Evolutionary conservation across 2,329 filamentous ascomycete genomes (phyloP).

Genomic region (Alternaria arborescens): DNA sequence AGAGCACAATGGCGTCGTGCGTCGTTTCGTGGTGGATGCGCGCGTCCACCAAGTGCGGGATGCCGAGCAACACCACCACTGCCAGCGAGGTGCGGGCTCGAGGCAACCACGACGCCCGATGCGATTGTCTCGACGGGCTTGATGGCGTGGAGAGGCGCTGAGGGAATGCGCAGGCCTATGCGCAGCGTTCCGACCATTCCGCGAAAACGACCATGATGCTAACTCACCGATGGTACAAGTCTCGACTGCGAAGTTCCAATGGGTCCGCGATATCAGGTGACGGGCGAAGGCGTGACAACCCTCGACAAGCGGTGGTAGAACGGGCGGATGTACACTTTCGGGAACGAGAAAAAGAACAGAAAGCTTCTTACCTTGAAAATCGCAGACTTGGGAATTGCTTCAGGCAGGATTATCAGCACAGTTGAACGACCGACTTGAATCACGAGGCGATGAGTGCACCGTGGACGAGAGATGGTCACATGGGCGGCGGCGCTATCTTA

Average conservation of each 20-base stretch:
- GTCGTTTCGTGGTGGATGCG: constrained; percentile 41
- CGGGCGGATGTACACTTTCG: background rate
- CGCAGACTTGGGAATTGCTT: background rate
- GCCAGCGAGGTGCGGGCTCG: constrained; percentile 18
- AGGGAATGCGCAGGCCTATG: background rate
- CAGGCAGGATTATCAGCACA: constrained; percentile 6
- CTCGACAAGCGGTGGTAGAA: background rate
- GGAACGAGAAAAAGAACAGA: constrained; percentile 6
- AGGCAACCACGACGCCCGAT: constrained; percentile 27
- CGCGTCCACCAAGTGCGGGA: constrained; percentile 34
- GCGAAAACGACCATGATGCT: constrained; percentile 3
- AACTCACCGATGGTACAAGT: constrained; percentile 12
- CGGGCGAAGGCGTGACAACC: background rate
- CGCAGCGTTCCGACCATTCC: background rate
- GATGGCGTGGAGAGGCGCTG: constrained; percentile 2
- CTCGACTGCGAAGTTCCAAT: constrained; percentile 9
- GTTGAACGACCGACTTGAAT: constrained; percentile 13
- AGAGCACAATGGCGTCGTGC: constrained; percentile 44
- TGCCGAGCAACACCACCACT: constrained; percentile 30
- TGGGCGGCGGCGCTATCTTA: constrained; percentile 13
- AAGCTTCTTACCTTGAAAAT: constrained; percentile 7
- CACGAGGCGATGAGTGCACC: constrained; percentile 16
- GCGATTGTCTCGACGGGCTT: constrained; percentile 20
- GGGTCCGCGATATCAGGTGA: constrained; percentile 13
- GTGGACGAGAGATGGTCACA: constrained; percentile 14